Conservation (phyloP, 176 grass and related monocot genomes). For the Themeda triandra region DNA sequence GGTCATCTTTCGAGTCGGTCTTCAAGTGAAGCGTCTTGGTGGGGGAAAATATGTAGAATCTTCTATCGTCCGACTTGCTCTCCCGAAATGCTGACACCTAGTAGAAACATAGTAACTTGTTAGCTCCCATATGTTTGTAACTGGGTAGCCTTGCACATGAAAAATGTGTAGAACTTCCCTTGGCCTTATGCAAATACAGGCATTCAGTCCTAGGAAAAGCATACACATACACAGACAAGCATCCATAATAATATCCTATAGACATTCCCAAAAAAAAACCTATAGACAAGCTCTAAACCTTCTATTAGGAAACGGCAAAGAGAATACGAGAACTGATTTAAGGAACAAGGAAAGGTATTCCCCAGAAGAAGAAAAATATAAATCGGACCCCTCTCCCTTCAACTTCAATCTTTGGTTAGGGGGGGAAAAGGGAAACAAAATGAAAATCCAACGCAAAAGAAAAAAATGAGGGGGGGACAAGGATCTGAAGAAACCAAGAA, state of each 20-base stretch:
- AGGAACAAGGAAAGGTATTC: constrained; percentile 7
- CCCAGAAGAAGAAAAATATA: background rate
- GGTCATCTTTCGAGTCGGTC: constrained; percentile 62
- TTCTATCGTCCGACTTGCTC: constrained; percentile 72
- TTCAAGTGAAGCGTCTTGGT: constrained; percentile 71
- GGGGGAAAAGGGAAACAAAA: background rate
- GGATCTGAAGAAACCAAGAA: constrained; percentile 10
- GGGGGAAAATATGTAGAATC: constrained; percentile 88
- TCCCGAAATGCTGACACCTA: constrained; percentile 80
- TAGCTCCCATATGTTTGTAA: constrained; percentile 10
- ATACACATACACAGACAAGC: background rate
- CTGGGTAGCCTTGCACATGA: constrained; percentile 2
- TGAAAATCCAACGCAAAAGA: background rate
- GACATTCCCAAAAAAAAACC: too few species aligned
- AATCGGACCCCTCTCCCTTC: background rate
- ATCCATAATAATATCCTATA: background rate
- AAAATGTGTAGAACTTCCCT: background rate
- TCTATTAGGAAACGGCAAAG: background rate
- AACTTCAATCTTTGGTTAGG: background rate
- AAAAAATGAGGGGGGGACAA: background rate
- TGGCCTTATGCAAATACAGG: background rate
- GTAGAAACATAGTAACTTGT: constrained; percentile 29
- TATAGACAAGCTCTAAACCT: background rate
- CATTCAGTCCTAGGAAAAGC: constrained; percentile 14
- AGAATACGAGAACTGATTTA: background rate